Conservation (phyloP, 2,329 filamentous ascomycete genomes). For the Dothidotthia symphoricarpi region DNA sequence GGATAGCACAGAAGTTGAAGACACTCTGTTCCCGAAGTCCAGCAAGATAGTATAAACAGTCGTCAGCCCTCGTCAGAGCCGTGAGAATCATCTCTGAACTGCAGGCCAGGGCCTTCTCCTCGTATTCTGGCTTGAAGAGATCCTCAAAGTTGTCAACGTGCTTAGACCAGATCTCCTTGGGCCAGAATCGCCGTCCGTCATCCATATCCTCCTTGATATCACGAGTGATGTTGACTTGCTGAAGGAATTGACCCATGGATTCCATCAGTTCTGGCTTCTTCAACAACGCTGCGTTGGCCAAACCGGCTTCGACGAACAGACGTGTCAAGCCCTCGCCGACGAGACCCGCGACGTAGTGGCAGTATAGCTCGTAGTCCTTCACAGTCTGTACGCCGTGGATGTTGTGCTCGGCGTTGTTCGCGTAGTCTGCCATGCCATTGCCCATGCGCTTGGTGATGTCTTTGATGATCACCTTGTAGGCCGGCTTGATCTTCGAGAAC, state of each 20-base stretch:
- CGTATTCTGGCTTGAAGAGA: constrained; percentile 78
- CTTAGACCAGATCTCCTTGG: constrained; percentile 95
- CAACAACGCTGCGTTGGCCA: constrained; percentile 81
- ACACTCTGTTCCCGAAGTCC: constrained; percentile 93
- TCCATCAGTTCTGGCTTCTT: constrained; percentile 79
- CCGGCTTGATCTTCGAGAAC: constrained; percentile 81
- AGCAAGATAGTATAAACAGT: constrained; percentile 97
- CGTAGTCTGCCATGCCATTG: constrained; percentile 98
- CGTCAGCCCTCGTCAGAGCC: constrained; percentile 79
- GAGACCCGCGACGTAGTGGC: constrained; percentile 97
- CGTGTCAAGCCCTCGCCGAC: constrained; percentile 91
- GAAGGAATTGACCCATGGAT: constrained; percentile 95
- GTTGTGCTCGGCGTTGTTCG: constrained; percentile 76
- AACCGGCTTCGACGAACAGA: constrained; percentile 81
- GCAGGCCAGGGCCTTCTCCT: constrained; percentile 75
- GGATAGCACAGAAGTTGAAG: constrained; percentile 98
- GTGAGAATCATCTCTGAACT: constrained; percentile 93
- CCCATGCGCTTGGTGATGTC: constrained; percentile 95
- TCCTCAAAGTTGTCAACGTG: constrained; percentile 88
- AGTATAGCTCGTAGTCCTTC: constrained; percentile 92
- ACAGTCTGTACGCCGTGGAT: constrained; percentile 77
- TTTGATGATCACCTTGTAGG: constrained; percentile 81
- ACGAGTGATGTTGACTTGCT: constrained; percentile 98
- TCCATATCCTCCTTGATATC: constrained; percentile 88
- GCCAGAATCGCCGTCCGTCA: constrained; percentile 90